Conservation (phyloP, 441 rosid genomes). For the Euphorbia schlechtendalii region DNA sequence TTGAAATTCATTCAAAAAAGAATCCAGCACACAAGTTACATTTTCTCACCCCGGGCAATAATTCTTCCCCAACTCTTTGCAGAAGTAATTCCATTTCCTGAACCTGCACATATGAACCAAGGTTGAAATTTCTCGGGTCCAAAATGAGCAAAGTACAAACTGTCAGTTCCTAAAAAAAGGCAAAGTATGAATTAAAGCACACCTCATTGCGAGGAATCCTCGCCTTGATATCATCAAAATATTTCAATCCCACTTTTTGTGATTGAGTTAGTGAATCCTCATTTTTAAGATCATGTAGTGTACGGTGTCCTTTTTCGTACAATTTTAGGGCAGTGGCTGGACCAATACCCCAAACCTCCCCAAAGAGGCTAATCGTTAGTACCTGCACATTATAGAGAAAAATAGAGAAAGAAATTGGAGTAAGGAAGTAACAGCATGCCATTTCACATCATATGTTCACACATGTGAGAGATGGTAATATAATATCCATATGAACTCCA, state of each 20-base stretch:
- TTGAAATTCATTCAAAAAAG: constrained; percentile 2
- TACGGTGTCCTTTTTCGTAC: constrained; percentile 82
- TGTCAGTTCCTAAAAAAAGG: constrained; percentile 12
- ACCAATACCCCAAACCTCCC: constrained; percentile 97
- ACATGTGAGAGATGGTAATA: not conserved
- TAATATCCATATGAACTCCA: not conserved
- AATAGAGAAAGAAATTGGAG: not conserved
- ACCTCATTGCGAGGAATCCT: constrained; percentile 93
- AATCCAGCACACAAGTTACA: constrained; percentile 12
- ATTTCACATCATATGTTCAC: not conserved
- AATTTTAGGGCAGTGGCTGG: constrained; percentile 90
- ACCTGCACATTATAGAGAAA: constrained; percentile 43
- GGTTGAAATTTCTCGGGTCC: constrained; percentile 6
- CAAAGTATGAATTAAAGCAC: constrained; percentile 11
- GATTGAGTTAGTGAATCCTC: constrained; percentile 74
- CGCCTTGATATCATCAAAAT: constrained; percentile 74
- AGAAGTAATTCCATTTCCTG: constrained; percentile 78
- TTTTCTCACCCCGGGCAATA: constrained; percentile 67
- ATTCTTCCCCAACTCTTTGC: constrained; percentile 66
- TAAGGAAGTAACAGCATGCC: not conserved
- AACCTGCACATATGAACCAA: constrained; percentile 36
- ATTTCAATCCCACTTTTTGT: constrained; percentile 79
- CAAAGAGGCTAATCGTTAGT: constrained; percentile 67
- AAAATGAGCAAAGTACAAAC: too few relatives aligned
- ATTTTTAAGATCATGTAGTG: constrained; percentile 68